Base-by-base conservation (phyloP, 2,329 filamentous ascomycete genomes). In the Intubia oerlemansii region DNA sequence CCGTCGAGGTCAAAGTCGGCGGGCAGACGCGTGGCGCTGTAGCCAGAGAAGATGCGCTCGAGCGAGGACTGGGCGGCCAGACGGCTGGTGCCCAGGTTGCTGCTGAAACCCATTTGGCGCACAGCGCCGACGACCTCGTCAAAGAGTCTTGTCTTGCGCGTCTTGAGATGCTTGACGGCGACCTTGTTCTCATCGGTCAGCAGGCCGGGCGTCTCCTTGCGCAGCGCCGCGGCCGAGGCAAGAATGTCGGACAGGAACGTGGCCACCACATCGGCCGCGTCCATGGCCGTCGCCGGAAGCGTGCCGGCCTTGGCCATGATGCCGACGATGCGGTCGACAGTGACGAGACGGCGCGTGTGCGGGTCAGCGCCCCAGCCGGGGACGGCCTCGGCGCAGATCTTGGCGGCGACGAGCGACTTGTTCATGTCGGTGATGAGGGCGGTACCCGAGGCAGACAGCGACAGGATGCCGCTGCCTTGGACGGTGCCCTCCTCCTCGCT, bases 141-240 rank as follows among this genome's bases (percentile, higher is more conserved):
- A 41, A 91, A 88, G 10, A 95, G 62, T 40, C 82, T 84, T 24
- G 81, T 70, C 52, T 98, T 98, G 41, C 80, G 67, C 3, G 69
- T 71, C 56, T 93, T 95, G 39, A 95, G 66, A 46, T 93, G 80
- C 48, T 90, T 84, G 35, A 93, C 68, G 11, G 64, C 49, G 9
- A 72, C 64, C 44, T 84, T 85, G 48, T 88, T 93, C 24, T 92
- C 84, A 16, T 92, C 79, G 0, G 66, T 92, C 25, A 91, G 52
- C n/a, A 62, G 60, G 0, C 65, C 56, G 0, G 88, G 88, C 0
- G 88, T 98, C 38, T 81, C 76, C 34, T 81, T 80, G 37, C 75
- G 75, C 34, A 95, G 64, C 34, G 82, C 69, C 3, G 63, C 54
- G 37, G 81, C 77, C 2, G 68, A 70, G 0, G 64, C 56, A 28